A percentile compares a stretch with the other conserved stretches of the same genome.
phyloP scores from a whole-genome alignment of 2,329 filamentous ascomycete species.

The Gaeumannomyces sp. region DNA sequence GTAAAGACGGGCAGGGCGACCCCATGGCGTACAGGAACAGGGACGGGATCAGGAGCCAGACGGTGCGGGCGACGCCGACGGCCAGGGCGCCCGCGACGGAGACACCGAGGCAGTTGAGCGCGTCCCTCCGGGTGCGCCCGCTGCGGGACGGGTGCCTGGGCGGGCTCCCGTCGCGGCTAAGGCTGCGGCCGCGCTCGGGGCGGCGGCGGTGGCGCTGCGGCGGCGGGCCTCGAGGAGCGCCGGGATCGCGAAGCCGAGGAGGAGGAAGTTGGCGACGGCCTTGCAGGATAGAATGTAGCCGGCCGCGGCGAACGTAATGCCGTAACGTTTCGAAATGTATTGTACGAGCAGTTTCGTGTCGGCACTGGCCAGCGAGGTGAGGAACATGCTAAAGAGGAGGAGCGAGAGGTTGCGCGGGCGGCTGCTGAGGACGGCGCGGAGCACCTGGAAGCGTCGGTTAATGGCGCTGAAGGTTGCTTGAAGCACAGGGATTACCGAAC shows the following conservation, averaged over 20 bases:
- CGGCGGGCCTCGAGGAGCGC: slow-evolving; percentile 33
- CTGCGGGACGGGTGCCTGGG: no score
- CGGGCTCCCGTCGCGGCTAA: neutral
- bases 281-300: slow-evolving; percentile 43
- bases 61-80: slow-evolving; percentile 32
- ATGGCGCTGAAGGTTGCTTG: neutral
- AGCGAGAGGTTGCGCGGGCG: slow-evolving; percentile 36
- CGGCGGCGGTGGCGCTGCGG: slow-evolving; percentile 13
- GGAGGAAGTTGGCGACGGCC: slow-evolving; percentile 39
- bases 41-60: slow-evolving; percentile 36
- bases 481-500: neutral
- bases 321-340: slow-evolving; percentile 43
- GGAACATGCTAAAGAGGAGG: slow-evolving; percentile 37
- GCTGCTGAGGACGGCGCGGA: slow-evolving; percentile 28
- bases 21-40: slow-evolving; percentile 42
- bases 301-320: slow-evolving; percentile 39
- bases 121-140: slow-evolving; percentile 20
- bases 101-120: slow-evolving; percentile 30
- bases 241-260: slow-evolving; percentile 37
- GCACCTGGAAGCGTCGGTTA: slow-evolving; percentile 20
- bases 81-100: slow-evolving; percentile 36
- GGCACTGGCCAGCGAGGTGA: slow-evolving; percentile 43
- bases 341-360: slow-evolving; percentile 45
- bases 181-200: slow-evolving; percentile 7
- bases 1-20: slow-evolving; percentile 43